Evolutionary conservation across 768 basidiomycete genomes (phyloP).

Genomic region (Trametopsis cervina): DNA sequence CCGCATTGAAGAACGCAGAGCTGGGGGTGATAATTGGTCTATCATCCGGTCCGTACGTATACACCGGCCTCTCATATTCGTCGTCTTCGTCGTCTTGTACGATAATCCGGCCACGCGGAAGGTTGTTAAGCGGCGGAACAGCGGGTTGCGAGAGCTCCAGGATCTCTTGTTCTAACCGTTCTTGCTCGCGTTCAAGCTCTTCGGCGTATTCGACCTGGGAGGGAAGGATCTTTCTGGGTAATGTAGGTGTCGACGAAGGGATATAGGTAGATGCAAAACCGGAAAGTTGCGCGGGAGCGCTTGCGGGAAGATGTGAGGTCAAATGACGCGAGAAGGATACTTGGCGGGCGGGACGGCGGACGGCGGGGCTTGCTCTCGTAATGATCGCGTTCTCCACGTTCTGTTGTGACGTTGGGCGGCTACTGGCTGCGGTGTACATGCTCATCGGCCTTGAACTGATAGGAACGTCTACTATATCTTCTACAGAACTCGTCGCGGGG

Average conservation of each 20-base stretch:
- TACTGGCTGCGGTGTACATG: background rate
- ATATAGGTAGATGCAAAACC: conserved; percentile 4
- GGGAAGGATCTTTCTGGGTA: conserved; percentile 18
- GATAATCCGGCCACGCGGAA: background rate
- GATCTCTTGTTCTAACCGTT: no score
- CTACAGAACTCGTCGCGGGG: background rate
- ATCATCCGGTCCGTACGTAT: background rate
- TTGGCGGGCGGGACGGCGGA: conserved; percentile 4
- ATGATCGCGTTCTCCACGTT: conserved; percentile 14
- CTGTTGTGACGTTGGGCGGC: conserved; percentile 1
- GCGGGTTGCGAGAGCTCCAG: background rate
- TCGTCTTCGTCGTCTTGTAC: background rate
- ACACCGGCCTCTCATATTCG: background rate
- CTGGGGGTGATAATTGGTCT: background rate
- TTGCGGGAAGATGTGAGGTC: conserved; percentile 4
- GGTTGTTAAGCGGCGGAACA: background rate
- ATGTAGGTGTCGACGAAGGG: background rate
- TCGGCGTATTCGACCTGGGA: conserved; percentile 15
- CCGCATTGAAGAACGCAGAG: conserved; percentile 9
- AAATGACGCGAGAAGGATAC: background rate
- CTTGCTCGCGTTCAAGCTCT: conserved; percentile 11
- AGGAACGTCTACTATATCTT: background rate
- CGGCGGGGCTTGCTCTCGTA: background rate
- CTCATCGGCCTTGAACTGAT: background rate
- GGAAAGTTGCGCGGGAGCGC: conserved; percentile 16